Percentiles rank a stretch among this genome's conserved stretches.
Conservation (phyloP, 2,329 filamentous ascomycete genomes). For the Phialophora verrucosa region DNA sequence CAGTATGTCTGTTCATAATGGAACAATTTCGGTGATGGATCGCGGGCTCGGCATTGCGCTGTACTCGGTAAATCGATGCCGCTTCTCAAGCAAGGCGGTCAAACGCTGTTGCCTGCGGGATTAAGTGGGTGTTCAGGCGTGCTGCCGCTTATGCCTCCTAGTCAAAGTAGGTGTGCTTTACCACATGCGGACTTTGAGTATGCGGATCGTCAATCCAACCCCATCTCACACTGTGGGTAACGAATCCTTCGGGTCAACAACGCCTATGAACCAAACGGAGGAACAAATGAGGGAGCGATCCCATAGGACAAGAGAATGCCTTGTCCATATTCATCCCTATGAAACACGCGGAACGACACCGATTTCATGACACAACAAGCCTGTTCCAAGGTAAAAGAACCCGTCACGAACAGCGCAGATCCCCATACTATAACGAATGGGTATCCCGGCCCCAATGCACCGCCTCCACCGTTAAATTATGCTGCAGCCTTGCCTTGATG, state of each 20-base stretch:
- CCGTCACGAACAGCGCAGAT: neutral
- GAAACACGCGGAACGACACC: too few species aligned
- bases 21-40: neutral
- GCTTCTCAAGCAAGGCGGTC: neutral
- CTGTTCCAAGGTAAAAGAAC: neutral
- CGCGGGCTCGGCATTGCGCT: neutral
- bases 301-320: too few species aligned
- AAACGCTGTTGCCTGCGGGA: neutral
- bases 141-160: too few species aligned
- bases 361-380: neutral
- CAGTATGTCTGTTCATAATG: neutral
- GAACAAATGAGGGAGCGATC: too few species aligned
- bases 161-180: neutral
- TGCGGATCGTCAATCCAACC: neutral
- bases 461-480: neutral
- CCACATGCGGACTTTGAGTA: neutral
- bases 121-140: neutral
- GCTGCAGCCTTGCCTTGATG: neutral
- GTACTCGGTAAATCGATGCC: neutral
- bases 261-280: neutral
- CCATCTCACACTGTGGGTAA: neutral
- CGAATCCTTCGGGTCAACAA: neutral
- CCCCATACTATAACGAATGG: neutral
- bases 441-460: neutral
- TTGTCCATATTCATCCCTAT: too few species aligned